A percentile compares a stretch with the other conserved stretches of the same genome.
These are phyloP conservation scores for Radiomyces spectabilis DNA, from an alignment of 192 early-diverging fungal species.

Conservation along the genomic window DNA sequence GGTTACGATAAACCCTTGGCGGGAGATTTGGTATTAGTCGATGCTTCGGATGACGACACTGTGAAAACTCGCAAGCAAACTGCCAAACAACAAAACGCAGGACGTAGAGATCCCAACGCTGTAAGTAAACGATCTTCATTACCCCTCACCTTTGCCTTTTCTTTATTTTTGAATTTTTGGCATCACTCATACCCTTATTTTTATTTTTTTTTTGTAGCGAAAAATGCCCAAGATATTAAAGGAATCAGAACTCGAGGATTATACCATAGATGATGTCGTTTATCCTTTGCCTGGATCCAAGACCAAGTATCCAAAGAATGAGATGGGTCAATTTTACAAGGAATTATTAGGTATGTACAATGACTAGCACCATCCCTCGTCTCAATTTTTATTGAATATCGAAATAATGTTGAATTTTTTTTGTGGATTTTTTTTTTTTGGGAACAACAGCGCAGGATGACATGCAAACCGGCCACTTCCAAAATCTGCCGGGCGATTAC, in stretches of 20 bases:
- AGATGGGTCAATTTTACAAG: slow-evolving; percentile 54
- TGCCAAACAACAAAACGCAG: background rate
- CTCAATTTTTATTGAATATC: background rate
- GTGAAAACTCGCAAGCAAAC: background rate
- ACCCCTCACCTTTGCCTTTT: too few relatives aligned
- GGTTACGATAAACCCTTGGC: slow-evolving; percentile 58
- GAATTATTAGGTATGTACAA: slow-evolving; percentile 49
- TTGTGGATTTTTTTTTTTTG: background rate
- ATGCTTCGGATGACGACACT: slow-evolving; percentile 17
- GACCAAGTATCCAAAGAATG: slow-evolving; percentile 75
- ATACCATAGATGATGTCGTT: slow-evolving; percentile 84
- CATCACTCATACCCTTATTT: too few relatives aligned
- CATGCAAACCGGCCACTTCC: too few relatives aligned
- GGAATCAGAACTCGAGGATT: slow-evolving; percentile 58
- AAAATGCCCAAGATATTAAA: slow-evolving; percentile 48
- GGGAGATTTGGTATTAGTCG: slow-evolving; percentile 77
- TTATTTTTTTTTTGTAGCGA: slow-evolving; percentile 12
- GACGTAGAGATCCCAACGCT: background rate
- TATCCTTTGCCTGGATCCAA: slow-evolving; percentile 83
- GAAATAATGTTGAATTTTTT: background rate
- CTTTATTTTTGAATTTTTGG: too few relatives aligned
- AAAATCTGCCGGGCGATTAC: slow-evolving; percentile 61
- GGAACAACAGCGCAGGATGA: too few relatives aligned
- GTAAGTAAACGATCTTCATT: background rate
- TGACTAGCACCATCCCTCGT: background rate